Percentiles rank a stretch among this genome's conserved stretches.
Conservation (phyloP, 805 yeast species). For the Geotrichum ghanense region DNA sequence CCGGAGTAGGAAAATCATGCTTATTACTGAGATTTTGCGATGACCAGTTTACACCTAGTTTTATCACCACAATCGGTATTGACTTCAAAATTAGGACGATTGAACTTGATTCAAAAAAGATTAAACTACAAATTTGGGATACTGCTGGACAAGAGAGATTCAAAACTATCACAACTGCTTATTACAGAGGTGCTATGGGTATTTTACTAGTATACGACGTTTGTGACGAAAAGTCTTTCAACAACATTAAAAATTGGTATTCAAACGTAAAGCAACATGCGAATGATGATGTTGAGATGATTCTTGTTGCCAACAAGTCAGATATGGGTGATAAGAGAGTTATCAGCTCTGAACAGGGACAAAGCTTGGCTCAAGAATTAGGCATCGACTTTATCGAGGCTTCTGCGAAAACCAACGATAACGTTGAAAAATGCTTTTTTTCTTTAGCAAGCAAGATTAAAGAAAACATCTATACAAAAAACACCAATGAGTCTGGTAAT, state of each 20-base stretch:
- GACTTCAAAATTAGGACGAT: conserved; percentile 96
- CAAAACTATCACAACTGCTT: conserved; percentile 94
- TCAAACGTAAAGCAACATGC: conserved; percentile 95
- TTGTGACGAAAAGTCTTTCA: conserved; percentile 92
- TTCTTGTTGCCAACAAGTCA: conserved; percentile 91
- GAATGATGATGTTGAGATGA: conserved; percentile 86
- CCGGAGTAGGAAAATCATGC: conserved; percentile 58
- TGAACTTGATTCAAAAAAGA: conserved; percentile 83
- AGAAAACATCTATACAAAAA: conserved; percentile 51
- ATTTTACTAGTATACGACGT: conserved; percentile 95
- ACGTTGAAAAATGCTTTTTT: conserved; percentile 86
- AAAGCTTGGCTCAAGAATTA: conserved; percentile 72
- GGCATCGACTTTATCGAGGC: conserved; percentile 92
- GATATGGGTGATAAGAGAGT: conserved; percentile 84
- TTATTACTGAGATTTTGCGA: conserved; percentile 85
- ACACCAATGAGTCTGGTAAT: conserved; percentile 19
- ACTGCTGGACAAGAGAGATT: conserved; percentile 98
- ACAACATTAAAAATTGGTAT: conserved; percentile 89
- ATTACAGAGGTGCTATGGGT: conserved; percentile 98
- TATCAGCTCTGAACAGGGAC: conserved; percentile 84
- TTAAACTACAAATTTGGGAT: conserved; percentile 96
- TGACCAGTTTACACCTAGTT: conserved; percentile 92
- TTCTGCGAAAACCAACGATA: conserved; percentile 85
- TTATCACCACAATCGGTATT: conserved; percentile 95
- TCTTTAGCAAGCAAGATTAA: conserved; percentile 79